These are phyloP conservation scores for Pseudozyma sp. DNA, from an alignment of 1,284 basidiomycete species.

Conservation along the genomic window DNA sequence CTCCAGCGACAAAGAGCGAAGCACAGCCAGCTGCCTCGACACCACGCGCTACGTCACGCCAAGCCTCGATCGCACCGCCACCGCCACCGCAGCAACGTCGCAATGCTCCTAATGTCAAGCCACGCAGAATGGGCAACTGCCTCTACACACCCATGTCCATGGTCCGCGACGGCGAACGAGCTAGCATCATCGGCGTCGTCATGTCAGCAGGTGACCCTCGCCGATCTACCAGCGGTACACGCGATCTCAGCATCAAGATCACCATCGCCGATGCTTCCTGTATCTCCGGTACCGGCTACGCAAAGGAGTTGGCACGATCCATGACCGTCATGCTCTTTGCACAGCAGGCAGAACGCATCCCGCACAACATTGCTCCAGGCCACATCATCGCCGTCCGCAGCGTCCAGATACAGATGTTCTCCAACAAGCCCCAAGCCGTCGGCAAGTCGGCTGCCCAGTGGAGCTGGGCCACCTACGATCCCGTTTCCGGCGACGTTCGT, in stretches of 20 bases:
- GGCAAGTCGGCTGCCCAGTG: conserved; percentile 32
- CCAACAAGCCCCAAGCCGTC: conserved; percentile 39
- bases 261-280: conserved; percentile 46
- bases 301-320: conserved; percentile 32
- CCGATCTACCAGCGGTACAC: conserved; percentile 37
- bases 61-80: conserved; percentile 10
- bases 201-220: conserved; percentile 40
- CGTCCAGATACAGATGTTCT: conserved; percentile 47
- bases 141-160: conserved; percentile 51
- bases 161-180: conserved; percentile 37
- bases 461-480: conserved; percentile 48
- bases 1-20: conserved; percentile 24
- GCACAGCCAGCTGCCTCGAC: conserved; percentile 5
- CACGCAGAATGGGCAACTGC: conserved; percentile 46
- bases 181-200: conserved; percentile 53
- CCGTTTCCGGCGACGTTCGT: conserved; percentile 36
- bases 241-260: conserved; percentile 45
- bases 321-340: conserved; percentile 51
- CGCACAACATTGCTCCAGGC: conserved; percentile 24
- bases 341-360: conserved; percentile 29
- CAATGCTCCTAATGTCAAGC: conserved; percentile 47
- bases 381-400: conserved; percentile 41
- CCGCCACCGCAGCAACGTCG: conserved; percentile 13
- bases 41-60: conserved; percentile 20
- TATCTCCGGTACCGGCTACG: conserved; percentile 41